Conservation (phyloP, 2,329 filamentous ascomycete genomes). For the Paracoccidioides lutzii region DNA sequence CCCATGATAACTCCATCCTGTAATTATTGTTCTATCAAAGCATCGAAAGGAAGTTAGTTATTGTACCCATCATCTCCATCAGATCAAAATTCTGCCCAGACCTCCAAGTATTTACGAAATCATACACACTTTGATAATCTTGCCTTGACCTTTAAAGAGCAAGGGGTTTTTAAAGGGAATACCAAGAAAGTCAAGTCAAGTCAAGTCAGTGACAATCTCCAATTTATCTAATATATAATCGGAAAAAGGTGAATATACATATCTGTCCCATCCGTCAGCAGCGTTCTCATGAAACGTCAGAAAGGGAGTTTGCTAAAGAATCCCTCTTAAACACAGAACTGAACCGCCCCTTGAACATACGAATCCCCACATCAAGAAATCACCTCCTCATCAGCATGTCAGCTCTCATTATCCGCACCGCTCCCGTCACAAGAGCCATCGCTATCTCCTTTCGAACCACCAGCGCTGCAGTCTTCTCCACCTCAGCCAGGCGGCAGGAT, state of each 20-base stretch:
- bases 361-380: neutral
- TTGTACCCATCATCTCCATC: neutral
- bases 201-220: no score
- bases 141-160: neutral
- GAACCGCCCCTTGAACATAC: neutral
- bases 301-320: neutral
- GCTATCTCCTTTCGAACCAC: slow-evolving; percentile 9
- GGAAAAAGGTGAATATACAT: neutral
- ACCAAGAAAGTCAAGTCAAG: no score
- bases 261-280: neutral
- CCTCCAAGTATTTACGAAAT: neutral
- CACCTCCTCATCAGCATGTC: slow-evolving; percentile 20
- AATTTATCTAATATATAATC: neutral
- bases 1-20: neutral
- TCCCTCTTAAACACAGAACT: neutral
- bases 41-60: no score
- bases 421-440: slow-evolving; percentile 18
- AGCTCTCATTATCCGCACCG: slow-evolving; percentile 21
- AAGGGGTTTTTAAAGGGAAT: no score
- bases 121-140: neutral
- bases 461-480: slow-evolving; percentile 35
- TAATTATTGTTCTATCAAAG: neutral
- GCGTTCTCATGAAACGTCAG: neutral
- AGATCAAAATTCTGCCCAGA: neutral
- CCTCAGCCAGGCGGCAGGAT: slow-evolving; percentile 32